A percentile compares a stretch with the other conserved stretches of the same genome.
Conservation (phyloP, 2,329 filamentous ascomycete genomes). For the Scedosporium apiospermum region DNA sequence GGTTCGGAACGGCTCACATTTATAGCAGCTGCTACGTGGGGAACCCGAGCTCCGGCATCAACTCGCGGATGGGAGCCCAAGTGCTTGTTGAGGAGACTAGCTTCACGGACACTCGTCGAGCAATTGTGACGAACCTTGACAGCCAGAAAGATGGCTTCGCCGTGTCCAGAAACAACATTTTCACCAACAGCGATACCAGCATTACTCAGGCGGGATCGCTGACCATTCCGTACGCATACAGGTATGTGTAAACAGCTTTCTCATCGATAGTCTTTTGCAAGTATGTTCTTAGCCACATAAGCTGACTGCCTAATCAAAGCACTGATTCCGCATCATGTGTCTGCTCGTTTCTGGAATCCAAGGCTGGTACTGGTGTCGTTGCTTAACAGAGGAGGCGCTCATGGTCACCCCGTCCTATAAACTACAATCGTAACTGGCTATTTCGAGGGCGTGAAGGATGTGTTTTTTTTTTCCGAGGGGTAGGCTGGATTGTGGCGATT, state of each 20-base stretch:
- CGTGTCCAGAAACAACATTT: slow-evolving; percentile 33
- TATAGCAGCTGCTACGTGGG: slow-evolving; percentile 33
- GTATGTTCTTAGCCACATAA: neutral
- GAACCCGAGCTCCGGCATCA: slow-evolving; percentile 36
- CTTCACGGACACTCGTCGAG: slow-evolving; percentile 33
- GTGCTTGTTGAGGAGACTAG: slow-evolving; percentile 43
- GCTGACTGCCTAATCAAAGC: slow-evolving; percentile 20
- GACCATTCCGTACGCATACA: slow-evolving; percentile 23
- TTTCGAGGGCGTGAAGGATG: no score
- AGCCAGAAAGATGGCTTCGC: slow-evolving; percentile 33
- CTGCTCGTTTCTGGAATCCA: slow-evolving; percentile 11
- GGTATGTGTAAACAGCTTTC: slow-evolving; percentile 3
- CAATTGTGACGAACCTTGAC: slow-evolving; percentile 30
- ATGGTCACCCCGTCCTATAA: no score
- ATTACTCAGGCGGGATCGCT: slow-evolving; percentile 23
- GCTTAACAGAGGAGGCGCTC: neutral
- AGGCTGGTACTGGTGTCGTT: slow-evolving; percentile 10
- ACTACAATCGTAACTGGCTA: no score
- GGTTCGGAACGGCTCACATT: slow-evolving; percentile 52
- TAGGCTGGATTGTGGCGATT: no score
- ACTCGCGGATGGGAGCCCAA: slow-evolving; percentile 42
- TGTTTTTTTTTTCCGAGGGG: no score
- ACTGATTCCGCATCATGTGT: slow-evolving; percentile 14
- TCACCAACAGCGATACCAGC: slow-evolving; percentile 23
- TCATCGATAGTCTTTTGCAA: neutral